phyloP scores from a whole-genome alignment of 208 protist genomes.

The Perkinsela sp. region DNA sequence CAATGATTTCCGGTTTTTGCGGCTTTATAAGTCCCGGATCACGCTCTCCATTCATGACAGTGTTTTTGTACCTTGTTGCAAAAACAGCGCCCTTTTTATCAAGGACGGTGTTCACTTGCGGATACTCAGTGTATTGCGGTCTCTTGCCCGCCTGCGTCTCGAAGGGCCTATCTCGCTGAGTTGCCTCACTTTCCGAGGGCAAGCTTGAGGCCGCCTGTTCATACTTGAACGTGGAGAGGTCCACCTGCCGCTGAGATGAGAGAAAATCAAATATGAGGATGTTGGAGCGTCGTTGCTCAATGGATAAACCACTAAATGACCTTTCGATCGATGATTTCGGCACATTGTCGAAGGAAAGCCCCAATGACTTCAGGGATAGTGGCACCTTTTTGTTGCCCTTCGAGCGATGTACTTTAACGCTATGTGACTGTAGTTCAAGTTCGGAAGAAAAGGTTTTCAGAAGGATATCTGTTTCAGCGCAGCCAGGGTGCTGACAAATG shows the following conservation, averaged over 20 bases:
- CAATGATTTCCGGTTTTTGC: too few species aligned
- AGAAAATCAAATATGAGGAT: neutral
- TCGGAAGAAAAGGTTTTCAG: slow-evolving; percentile 41
- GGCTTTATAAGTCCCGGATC: too few species aligned
- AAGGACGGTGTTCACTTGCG: too few species aligned
- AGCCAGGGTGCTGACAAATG: slow-evolving; percentile 53
- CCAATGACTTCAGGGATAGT: neutral
- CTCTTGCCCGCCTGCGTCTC: too few species aligned
- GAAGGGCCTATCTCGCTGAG: too few species aligned
- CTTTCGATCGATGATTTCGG: neutral
- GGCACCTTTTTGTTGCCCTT: slow-evolving; percentile 10
- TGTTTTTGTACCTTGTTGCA: too few species aligned
- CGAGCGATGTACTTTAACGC: slow-evolving; percentile 30
- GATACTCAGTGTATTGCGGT: too few species aligned
- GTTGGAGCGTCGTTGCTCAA: neutral
- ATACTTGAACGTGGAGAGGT: neutral
- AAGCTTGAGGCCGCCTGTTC: too few species aligned
- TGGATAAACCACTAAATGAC: too few species aligned
- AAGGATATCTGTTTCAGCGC: slow-evolving; percentile 28
- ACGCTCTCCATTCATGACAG: too few species aligned
- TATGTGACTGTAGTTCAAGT: slow-evolving; percentile 35
- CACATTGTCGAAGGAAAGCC: neutral
- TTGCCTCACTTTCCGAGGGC: too few species aligned
- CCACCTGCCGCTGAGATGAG: neutral
- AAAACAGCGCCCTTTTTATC: too few species aligned